Evolutionary conservation across 2,329 filamentous ascomycete species (phyloP).

Genomic region (Phyllachora maydis): DNA sequence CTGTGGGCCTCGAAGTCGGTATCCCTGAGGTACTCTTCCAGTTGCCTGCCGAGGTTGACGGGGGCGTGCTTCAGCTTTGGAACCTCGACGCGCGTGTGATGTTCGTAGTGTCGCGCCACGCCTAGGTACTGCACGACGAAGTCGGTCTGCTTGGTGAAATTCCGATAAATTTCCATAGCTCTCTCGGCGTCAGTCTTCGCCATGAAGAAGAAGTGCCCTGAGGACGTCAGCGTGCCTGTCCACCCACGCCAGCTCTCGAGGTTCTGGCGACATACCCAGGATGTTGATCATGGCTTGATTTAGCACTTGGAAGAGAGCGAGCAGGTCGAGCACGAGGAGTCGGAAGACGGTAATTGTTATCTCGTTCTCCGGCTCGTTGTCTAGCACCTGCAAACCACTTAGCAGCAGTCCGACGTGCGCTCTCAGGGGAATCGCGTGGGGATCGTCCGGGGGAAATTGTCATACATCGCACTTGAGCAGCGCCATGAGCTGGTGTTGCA

Average conservation of each 20-base stretch:
- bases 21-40: slow-evolving; percentile 89
- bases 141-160: slow-evolving; percentile 81
- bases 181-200: slow-evolving; percentile 84
- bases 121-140: slow-evolving; percentile 78
- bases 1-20: slow-evolving; percentile 89
- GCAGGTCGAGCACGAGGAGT: slow-evolving; percentile 70
- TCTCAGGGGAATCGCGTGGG: no score
- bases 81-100: slow-evolving; percentile 80
- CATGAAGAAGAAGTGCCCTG: slow-evolving; percentile 97
- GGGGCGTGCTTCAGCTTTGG: slow-evolving; percentile 95
- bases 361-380: slow-evolving; percentile 82
- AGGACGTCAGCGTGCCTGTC: slow-evolving; percentile 5
- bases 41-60: slow-evolving; percentile 67
- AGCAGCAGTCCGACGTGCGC: no score
- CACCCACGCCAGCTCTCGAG: neutral
- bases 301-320: slow-evolving; percentile 82
- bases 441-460: slow-evolving; percentile 7
- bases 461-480: slow-evolving; percentile 77
- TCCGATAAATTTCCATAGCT: slow-evolving; percentile 79
- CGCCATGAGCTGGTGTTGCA: slow-evolving; percentile 73
- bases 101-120: slow-evolving; percentile 74
- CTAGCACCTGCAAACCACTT: slow-evolving; percentile 38
- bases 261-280: slow-evolving; percentile 38
- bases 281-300: slow-evolving; percentile 97
- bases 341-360: slow-evolving; percentile 90